Base-by-base conservation (phyloP, 129 eudicot species). In the Glebionis coronaria region DNA sequence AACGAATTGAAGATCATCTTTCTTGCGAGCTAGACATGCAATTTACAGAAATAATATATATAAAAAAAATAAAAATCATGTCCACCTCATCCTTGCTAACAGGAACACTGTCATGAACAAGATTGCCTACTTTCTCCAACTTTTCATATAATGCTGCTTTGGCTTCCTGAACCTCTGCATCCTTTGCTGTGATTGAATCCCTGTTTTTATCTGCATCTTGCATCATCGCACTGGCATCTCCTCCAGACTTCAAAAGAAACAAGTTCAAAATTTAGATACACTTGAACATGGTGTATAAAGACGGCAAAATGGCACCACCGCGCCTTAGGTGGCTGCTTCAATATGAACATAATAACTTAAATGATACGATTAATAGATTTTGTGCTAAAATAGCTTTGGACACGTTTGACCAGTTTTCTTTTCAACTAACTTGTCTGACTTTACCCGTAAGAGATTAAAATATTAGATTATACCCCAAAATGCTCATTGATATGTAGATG, bases 81-180 rank as follows among this genome's bases (percentile, higher is more conserved):
- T 56, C 61, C 50, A 91, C 95, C 95, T 91, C 97, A 79, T 91
- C 90, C 42, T 91, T 65, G 80, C 83, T 77, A 45, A 87, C 81
- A n/a, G 97, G 97, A 56, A 91, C 96, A 7, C 96, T 76, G 79
- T 91, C 93, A 78, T 91, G 97, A 70, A 91, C 93, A 25, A 87
- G 95, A 49, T 91, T 91, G 16, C 97, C 97, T 35, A 91, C 82
- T 3, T 46, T 27, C 50, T 73, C 82, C 81, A 87, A 58, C 76
- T 80, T 87, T 9, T 87, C 65, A 79, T 81, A 66, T 53, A 91
- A 19, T 61, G 85, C 82, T 35, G 76, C 35, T 4, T 68, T 47
- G 12, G 89, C 88, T 75, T 81, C 96, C 72, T 81, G 77, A 70
- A 85, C 97, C 71, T 87, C 93, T 13, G 76, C 79, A 16, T 79